These are phyloP conservation scores for Isoetes taiwanensis DNA, from an alignment of 75 land plant species.

Conservation along the genomic window DNA sequence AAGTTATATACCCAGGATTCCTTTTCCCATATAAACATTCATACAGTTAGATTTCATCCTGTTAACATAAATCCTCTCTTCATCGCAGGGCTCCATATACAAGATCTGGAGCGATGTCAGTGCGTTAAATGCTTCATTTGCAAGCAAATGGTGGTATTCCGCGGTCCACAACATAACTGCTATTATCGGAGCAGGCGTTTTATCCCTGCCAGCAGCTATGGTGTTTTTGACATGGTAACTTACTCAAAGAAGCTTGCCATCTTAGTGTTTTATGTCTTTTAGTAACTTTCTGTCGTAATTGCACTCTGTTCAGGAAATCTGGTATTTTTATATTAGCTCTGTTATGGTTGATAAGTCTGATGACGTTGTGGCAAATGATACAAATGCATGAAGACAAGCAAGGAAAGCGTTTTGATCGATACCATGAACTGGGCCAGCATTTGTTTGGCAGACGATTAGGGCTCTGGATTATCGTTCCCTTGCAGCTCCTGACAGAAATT, in stretches of 20 bases:
- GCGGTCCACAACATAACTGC: conserved; percentile 5
- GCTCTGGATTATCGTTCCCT: not conserved
- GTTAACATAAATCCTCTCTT: no score
- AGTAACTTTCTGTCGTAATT: not conserved
- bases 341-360: not conserved
- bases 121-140: no score
- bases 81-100: no score
- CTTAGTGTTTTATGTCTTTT: not conserved
- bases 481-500: not conserved
- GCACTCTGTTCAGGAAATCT: not conserved
- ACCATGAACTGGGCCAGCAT: not conserved
- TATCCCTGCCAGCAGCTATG: not conserved
- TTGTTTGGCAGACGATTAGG: not conserved
- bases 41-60: no score
- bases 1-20: no score
- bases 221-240: not conserved
- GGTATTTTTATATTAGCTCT: not conserved
- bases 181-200: not conserved
- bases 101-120: no score
- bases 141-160: not conserved
- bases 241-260: not conserved
- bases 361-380: conserved; percentile 4
- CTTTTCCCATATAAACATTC: no score
- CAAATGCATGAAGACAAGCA: not conserved
- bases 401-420: conserved; percentile 2